Evolutionary conservation across 1,284 basidiomycete genomes (phyloP).

Genomic region (Mrakiaceae sp.): DNA sequence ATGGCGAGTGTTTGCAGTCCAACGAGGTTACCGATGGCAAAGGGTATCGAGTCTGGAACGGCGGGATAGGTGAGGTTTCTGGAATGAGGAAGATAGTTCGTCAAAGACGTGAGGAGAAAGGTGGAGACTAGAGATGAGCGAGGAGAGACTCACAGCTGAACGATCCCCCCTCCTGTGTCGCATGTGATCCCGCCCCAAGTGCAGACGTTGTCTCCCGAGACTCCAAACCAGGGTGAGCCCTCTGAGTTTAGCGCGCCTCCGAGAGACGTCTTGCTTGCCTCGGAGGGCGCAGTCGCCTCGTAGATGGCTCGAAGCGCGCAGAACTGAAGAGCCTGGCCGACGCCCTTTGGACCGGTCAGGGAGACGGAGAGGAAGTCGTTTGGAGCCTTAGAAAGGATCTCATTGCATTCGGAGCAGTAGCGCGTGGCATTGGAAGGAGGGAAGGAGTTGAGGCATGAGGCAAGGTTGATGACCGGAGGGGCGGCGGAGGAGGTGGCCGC

Average conservation of each 20-base stretch:
- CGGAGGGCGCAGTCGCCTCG: slow-evolving; percentile 1
- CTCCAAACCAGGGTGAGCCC: slow-evolving; percentile 17
- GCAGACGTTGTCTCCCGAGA: slow-evolving; percentile 26
- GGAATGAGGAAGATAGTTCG: neutral
- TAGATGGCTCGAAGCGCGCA: slow-evolving; percentile 32
- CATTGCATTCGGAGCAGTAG: slow-evolving; percentile 29
- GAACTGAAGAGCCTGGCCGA: slow-evolving; percentile 33
- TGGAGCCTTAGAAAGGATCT: slow-evolving; percentile 22
- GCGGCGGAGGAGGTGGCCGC: slow-evolving; percentile 18
- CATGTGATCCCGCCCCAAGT: slow-evolving; percentile 31
- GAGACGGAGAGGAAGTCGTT: slow-evolving; percentile 28
- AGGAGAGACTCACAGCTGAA: slow-evolving; percentile 24
- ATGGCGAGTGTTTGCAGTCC: slow-evolving; percentile 26
- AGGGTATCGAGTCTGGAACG: slow-evolving; percentile 24
- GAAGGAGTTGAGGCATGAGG: slow-evolving; percentile 28
- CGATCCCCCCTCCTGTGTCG: slow-evolving; percentile 27
- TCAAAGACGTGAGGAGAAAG: neutral
- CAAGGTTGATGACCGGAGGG: slow-evolving; percentile 21
- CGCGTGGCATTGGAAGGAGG: slow-evolving; percentile 24
- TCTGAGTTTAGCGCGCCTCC: neutral
- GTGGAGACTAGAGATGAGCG: neutral
- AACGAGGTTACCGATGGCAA: slow-evolving; percentile 26
- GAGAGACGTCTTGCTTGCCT: neutral
- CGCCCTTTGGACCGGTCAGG: slow-evolving; percentile 23
- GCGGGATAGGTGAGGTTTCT: slow-evolving; percentile 29